A percentile compares a stretch with the other conserved stretches of the same genome.
phyloP scores from a whole-genome alignment of 2,329 filamentous ascomycete species.

The Botrytis paeoniae region DNA sequence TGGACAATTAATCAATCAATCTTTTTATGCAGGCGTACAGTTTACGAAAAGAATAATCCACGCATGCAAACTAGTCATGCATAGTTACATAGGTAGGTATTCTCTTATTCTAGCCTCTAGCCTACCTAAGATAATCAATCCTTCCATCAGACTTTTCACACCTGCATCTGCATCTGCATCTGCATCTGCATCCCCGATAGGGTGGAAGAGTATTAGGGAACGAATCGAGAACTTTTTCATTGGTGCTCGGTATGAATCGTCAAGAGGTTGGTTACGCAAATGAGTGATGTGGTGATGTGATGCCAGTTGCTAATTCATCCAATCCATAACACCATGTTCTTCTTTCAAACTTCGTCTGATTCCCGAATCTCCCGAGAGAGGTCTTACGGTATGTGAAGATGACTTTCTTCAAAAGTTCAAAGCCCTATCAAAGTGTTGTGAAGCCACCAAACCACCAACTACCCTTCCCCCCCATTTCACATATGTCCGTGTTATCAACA shows the following conservation, averaged over 20 bases:
- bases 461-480: not conserved
- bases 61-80: not conserved
- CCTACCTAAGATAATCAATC: not conserved
- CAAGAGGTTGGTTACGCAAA: not conserved
- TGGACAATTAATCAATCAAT: not conserved
- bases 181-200: not conserved
- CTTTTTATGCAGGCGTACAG: not conserved
- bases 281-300: not conserved
- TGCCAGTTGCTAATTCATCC: not conserved
- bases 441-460: not conserved
- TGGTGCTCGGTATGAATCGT: not conserved
- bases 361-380: not conserved
- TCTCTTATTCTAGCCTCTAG: not conserved
- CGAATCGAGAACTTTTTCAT: not conserved
- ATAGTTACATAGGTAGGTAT: not conserved
- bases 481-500: not conserved
- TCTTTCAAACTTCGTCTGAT: not conserved
- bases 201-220: not conserved
- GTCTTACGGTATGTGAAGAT: not conserved
- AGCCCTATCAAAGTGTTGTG: conserved; percentile 2
- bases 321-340: not conserved
- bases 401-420: not conserved
- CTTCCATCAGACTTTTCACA: not conserved
- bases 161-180: not conserved
- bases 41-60: not conserved